Conservation (phyloP, 768 basidiomycete genomes). For the Mycena vulgaris region DNA sequence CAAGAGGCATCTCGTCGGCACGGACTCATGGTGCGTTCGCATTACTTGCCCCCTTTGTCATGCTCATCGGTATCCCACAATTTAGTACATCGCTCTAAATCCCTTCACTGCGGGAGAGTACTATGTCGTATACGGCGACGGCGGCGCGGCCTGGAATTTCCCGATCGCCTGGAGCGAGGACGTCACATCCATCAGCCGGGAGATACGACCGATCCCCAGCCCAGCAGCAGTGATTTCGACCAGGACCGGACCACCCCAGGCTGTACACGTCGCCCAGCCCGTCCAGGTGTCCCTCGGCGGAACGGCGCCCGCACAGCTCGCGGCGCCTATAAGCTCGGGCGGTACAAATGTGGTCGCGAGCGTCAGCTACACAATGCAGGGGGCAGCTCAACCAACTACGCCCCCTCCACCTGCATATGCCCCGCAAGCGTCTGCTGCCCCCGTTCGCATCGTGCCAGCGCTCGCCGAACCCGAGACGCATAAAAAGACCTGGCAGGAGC, state of each 20-base stretch:
- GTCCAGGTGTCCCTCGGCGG: not conserved
- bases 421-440: too few relatives aligned
- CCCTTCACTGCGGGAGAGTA: constrained; percentile 26
- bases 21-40: constrained; percentile 21
- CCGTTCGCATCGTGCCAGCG: too few relatives aligned
- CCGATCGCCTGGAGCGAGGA: constrained; percentile 17
- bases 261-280: not conserved
- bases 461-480: too few relatives aligned
- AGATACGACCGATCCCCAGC: constrained; percentile 3
- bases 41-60: not conserved
- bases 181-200: constrained; percentile 23
- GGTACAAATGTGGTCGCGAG: not conserved
- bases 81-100: constrained; percentile 30
- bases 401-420: too few relatives aligned
- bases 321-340: not conserved
- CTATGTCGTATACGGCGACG: constrained; percentile 31
- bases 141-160: constrained; percentile 19
- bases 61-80: not conserved
- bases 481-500: too few relatives aligned
- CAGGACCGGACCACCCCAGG: not conserved
- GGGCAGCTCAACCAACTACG: too few relatives aligned
- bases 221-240: not conserved
- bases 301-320: not conserved
- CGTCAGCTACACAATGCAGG: not conserved
- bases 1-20: constrained; percentile 7